These are phyloP conservation scores for Neurospora terricola DNA, from an alignment of 495 filamentous ascomycete genomes.

Conservation along the genomic window DNA sequence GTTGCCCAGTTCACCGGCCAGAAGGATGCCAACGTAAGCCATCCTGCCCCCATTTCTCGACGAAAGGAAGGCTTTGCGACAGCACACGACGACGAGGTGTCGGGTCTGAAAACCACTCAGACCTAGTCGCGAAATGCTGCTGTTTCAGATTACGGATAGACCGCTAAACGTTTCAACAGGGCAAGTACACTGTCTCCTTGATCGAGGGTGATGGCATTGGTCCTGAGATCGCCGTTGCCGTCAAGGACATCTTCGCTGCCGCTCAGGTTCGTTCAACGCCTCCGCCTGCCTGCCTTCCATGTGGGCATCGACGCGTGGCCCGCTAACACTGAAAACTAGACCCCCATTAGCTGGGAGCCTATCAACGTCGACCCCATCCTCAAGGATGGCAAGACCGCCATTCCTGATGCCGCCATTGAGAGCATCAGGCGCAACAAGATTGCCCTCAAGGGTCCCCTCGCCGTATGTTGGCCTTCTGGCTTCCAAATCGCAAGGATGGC, in stretches of 20 bases:
- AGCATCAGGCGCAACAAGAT: conserved; percentile 89
- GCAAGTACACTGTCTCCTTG: conserved; percentile 87
- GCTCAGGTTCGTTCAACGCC: conserved; percentile 57
- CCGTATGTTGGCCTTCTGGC: conserved; percentile 48
- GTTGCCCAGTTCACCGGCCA: conserved; percentile 88
- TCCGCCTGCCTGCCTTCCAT: conserved; percentile 10
- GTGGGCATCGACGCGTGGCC: neutral
- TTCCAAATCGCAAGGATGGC: neutral
- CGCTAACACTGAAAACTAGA: conserved; percentile 35
- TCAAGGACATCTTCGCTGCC: conserved; percentile 95
- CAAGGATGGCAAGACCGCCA: conserved; percentile 87
- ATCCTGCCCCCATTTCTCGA: conserved; percentile 2
- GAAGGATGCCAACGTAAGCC: conserved; percentile 77
- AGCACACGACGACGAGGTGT: neutral
- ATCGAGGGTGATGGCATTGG: conserved; percentile 99
- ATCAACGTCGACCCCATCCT: conserved; percentile 89
- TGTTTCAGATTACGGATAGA: neutral
- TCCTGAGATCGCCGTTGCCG: conserved; percentile 91
- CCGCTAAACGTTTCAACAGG: conserved; percentile 42
- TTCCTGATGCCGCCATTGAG: conserved; percentile 77
- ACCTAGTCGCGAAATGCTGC: neutral
- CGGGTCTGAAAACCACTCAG: conserved; percentile 38
- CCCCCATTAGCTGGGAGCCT: conserved; percentile 91
- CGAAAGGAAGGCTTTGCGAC: conserved; percentile 2
- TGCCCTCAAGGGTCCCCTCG: conserved; percentile 92